These are phyloP conservation scores for Macrocystidia cucumis DNA, from an alignment of 1,284 basidiomycete genomes.

Conservation along the genomic window DNA sequence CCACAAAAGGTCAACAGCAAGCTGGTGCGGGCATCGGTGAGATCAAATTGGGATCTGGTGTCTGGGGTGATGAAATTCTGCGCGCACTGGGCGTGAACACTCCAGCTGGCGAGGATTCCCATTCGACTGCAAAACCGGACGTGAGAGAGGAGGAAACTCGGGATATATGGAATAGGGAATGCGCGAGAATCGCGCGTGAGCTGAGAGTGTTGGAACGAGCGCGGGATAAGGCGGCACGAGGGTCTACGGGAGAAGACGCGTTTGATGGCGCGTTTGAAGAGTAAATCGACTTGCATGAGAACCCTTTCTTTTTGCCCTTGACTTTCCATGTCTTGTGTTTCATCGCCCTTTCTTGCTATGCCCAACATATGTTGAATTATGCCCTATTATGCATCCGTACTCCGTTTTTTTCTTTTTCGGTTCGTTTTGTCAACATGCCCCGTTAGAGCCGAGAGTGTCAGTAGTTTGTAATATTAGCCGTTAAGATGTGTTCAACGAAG, in stretches of 20 bases:
- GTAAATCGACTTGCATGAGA: constrained; percentile 21
- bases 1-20: constrained; percentile 17
- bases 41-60: constrained; percentile 45
- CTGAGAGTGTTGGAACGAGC: constrained; percentile 29
- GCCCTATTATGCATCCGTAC: too few relatives aligned
- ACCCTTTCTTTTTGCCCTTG: too few relatives aligned
- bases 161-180: constrained; percentile 63
- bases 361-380: too few relatives aligned
- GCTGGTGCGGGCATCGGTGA: constrained; percentile 35
- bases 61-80: constrained; percentile 57
- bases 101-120: too few relatives aligned
- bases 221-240: constrained; percentile 13
- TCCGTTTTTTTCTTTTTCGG: too few relatives aligned
- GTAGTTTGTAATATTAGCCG: too few relatives aligned
- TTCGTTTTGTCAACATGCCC: too few relatives aligned
- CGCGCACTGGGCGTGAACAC: constrained; percentile 51
- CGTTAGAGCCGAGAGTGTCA: too few relatives aligned
- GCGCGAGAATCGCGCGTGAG: constrained; percentile 45
- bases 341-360: too few relatives aligned
- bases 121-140: constrained; percentile 26
- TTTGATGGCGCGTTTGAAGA: constrained; percentile 53
- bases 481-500: too few relatives aligned
- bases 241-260: constrained; percentile 17
- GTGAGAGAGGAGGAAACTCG: constrained; percentile 61
- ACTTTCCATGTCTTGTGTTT: too few relatives aligned